Percentiles rank a stretch among this genome's conserved stretches.
phyloP scores from a whole-genome alignment of 2,329 filamentous ascomycete species.

The Alternaria brassicicola region DNA sequence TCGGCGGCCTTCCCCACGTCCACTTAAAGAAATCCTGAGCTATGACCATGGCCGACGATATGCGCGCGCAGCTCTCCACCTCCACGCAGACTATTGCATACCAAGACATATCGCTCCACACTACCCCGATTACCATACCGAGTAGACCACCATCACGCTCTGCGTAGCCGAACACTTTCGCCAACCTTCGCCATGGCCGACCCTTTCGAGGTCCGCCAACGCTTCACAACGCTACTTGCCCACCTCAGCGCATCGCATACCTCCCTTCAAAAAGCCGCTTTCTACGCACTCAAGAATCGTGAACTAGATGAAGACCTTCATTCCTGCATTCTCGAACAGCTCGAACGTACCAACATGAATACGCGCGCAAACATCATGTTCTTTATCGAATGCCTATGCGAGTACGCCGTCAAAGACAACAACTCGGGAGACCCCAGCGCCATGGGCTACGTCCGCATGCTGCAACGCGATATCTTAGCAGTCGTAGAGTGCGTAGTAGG shows the following conservation, averaged over 20 bases:
- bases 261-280: constrained; percentile 88
- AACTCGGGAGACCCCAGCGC: constrained; percentile 70
- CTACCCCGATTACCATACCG: background rate
- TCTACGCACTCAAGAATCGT: constrained; percentile 91
- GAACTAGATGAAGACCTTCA: constrained; percentile 98
- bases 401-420: constrained; percentile 77
- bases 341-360: constrained; percentile 96
- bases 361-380: constrained; percentile 98
- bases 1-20: constrained; percentile 19
- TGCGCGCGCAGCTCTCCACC: constrained; percentile 21
- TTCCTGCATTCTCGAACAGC: constrained; percentile 94
- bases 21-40: constrained; percentile 18
- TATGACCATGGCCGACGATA: constrained; percentile 31
- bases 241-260: constrained; percentile 89
- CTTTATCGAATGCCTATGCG: constrained; percentile 94
- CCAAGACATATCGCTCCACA: background rate
- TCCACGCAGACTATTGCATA: background rate
- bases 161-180: background rate
- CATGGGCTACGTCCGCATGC: constrained; percentile 86
- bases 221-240: constrained; percentile 88
- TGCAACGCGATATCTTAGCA: constrained; percentile 88
- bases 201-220: constrained; percentile 97
- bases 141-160: background rate
- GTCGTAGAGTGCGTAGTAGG: constrained; percentile 93
- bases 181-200: constrained; percentile 65